Evolutionary conservation across 169 alveolate genomes (phyloP), one percentile per base, ranked within the genome.

Genomic region (Babesia bigemina): DNA sequence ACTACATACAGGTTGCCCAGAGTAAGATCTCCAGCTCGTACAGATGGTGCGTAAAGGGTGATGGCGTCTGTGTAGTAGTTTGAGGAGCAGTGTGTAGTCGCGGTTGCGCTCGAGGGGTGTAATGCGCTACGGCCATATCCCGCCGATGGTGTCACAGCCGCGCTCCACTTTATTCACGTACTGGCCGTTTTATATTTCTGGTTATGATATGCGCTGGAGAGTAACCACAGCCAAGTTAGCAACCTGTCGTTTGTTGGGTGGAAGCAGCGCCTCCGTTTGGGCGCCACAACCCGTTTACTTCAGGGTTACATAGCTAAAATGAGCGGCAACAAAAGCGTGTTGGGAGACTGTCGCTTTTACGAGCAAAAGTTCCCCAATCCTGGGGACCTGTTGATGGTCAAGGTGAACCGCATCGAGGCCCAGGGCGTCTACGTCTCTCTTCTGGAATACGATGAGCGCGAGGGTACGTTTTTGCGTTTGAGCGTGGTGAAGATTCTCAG

Each of bases 371-470:
- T 91, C 86, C 99, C 99, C 39, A 94, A 93, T 44, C 96, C 93
- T n/a, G 96, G 93, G 65, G 98, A 96, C 49, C 84, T 95, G 69
- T 96, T 96, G 33, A 92, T 94, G 95, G 98, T 95, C 55, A 94
- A 95, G 85, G 98, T 97, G 44, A 91, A 92, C 75, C 92, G 97
- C 52, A 94, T 97, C 49, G 96, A 95, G 48, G 97, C 95, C 77
- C 94, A 93, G 82, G 99, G 99, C 29, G 99, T 99, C 2, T 97
- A 96, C 84, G 99, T 97, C 70, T 91, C 96, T 60, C 92, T 98
- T n/a, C 86, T 96, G 59, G 99, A 98, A 85, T 98, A 98, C 87
- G 95, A 96, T 91, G 95, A 95, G 61, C 94, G 95, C 73, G 98
- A 96, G 72, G 99, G 98, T 57, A 55, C 28, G 72, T 70, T n/a